Evolutionary conservation across 306 rosid genomes (phyloP), one percentile per base, ranked within the genome.

Genomic region (Cicer pinnatifidum): DNA sequence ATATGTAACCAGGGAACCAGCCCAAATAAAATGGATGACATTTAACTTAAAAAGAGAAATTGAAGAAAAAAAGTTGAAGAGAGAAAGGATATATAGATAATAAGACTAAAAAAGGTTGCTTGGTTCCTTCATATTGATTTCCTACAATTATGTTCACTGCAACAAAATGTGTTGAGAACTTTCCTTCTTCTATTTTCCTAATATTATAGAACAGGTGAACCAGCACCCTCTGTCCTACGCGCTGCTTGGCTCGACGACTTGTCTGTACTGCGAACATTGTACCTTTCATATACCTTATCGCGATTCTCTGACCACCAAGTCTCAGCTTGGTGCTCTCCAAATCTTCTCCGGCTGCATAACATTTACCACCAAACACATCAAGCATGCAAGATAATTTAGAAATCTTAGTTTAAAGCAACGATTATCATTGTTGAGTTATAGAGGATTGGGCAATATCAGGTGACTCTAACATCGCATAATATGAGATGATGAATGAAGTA

Each of bases 231-330:
- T 1, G 86, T 82, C 46, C 84, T 82, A 6, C 86, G 84, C 5
- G 83, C 40, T 0, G 84, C 81, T 80, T 87, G 89, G 82, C 89
- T 58, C 7, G 97, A 80, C 63, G 92, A 82, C 71, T 85, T 91
- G 83, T 91, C 97, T 0, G 91, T 67, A 61, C 83, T 86, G 4
- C 89, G 96, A 76, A 94, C 97, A 23, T 91, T 90, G 85, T 91
- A 94, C 85, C 58, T 88, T 73, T 94, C 93, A 0, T 94, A 94
- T 71, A 94, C 99, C 75, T 44, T 91, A 11, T 91, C 97, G 0
- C 96, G 97, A 61, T 94, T 94, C 87, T 89, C 97, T 0, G 96
- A 90, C 99, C 99, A 94, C 99, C 99, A 94, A 44, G 90, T 87
- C 87, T 94, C 97, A 6, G 99, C 99, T 89, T 94, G 99, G 56